Percentiles rank a stretch among this genome's conserved stretches.
Conservation (phyloP, 345 rosid species). For the Turnera subulata region DNA sequence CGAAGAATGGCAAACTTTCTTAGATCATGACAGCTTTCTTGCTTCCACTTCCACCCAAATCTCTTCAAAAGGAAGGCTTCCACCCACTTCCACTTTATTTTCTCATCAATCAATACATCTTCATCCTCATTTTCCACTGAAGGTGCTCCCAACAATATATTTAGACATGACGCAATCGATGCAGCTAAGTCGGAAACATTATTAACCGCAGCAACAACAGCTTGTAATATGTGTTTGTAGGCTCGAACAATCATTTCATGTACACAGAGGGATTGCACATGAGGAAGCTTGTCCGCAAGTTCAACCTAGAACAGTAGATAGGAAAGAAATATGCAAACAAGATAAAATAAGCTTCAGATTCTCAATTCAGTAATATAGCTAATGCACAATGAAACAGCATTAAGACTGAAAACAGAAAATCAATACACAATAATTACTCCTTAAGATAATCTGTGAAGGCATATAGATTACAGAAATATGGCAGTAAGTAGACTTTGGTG, state of each 20-base stretch:
- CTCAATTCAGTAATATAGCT: slow-evolving; percentile 1
- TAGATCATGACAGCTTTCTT: slow-evolving; percentile 19
- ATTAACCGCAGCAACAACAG: slow-evolving; percentile 23
- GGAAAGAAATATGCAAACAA: not conserved
- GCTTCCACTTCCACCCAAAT: slow-evolving; percentile 30
- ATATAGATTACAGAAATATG: no score
- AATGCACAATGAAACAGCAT: not conserved
- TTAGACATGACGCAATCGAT: slow-evolving; percentile 29
- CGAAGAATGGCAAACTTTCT: slow-evolving; percentile 34
- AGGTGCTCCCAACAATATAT: slow-evolving; percentile 27
- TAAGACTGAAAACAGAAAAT: not conserved
- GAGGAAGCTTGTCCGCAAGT: slow-evolving; percentile 33
- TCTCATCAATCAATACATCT: slow-evolving; percentile 19
- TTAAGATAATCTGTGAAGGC: no score
- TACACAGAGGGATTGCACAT: slow-evolving; percentile 33
- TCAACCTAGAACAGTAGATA: slow-evolving; percentile 23
- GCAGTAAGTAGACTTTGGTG: no score
- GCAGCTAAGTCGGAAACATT: slow-evolving; percentile 21
- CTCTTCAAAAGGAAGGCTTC: slow-evolving; percentile 29
- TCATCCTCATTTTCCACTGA: slow-evolving; percentile 19
- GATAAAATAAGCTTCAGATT: not conserved
- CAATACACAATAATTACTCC: no score
- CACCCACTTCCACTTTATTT: slow-evolving; percentile 32
- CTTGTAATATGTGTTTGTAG: slow-evolving; percentile 32
- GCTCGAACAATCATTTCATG: slow-evolving; percentile 37